Percentiles rank a stretch among this genome's conserved stretches.
These are phyloP conservation scores for Rhodotorula diobovata DNA, from an alignment of 768 basidiomycete species.

Conservation along the genomic window DNA sequence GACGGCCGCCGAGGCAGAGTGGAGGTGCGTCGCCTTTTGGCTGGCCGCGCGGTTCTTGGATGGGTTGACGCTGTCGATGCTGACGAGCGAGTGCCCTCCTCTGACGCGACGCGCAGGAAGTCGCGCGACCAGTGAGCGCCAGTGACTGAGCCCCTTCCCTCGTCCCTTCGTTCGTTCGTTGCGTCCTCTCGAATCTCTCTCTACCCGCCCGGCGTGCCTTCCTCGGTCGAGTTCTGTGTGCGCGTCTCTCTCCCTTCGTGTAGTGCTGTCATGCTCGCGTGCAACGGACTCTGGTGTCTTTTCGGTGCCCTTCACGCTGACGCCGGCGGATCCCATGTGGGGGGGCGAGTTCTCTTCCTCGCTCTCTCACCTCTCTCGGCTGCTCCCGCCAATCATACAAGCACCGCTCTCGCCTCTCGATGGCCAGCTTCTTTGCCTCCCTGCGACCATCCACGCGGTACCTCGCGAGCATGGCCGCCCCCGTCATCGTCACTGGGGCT, in stretches of 20 bases:
- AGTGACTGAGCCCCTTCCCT: neutral
- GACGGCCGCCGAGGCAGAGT: slow-evolving; percentile 23
- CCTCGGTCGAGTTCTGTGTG: too few relatives aligned
- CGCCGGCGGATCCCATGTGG: too few relatives aligned
- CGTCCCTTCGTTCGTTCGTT: neutral
- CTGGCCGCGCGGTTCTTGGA: neutral
- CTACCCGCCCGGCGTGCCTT: too few relatives aligned
- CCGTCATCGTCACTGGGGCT: neutral
- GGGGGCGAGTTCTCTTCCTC: too few relatives aligned
- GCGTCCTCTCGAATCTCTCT: slow-evolving; percentile 6
- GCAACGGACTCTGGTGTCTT: too few relatives aligned
- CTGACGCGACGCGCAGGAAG: neutral
- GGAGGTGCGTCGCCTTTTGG: neutral
- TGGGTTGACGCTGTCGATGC: neutral
- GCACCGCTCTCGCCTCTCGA: too few relatives aligned
- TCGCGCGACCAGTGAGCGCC: slow-evolving; percentile 11
- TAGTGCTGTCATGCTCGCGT: too few relatives aligned
- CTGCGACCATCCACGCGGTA: neutral
- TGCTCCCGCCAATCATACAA: too few relatives aligned
- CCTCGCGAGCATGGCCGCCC: neutral
- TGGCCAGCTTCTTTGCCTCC: neutral
- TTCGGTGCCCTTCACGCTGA: too few relatives aligned
- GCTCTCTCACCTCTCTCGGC: too few relatives aligned
- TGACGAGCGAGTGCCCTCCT: neutral
- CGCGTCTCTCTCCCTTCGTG: too few relatives aligned